Base-by-base conservation (phyloP, 2,329 filamentous ascomycete species). In the Fusarium penzigii region DNA sequence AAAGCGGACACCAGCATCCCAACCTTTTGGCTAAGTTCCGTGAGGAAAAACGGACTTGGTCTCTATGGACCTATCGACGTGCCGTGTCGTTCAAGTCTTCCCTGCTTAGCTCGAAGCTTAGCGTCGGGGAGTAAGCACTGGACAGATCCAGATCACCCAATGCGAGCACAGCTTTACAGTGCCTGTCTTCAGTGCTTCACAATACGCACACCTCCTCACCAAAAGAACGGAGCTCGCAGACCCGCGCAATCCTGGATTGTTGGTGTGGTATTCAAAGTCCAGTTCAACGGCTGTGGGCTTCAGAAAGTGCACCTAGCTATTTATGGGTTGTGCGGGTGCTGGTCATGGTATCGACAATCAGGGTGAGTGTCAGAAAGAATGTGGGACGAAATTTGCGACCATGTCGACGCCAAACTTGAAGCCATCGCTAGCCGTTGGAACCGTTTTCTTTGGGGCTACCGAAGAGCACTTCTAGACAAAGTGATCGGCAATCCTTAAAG, bases 1-100 rank as follows among this genome's bases (percentile, higher is more conserved):
- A 42, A 53, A 51, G 59, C 54, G 60, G 56, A 47, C 46, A 43
- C 61, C 57, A 55, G 56, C 39, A 60, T 61, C 55, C 49, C 56
- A 64, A 63, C 61, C 61, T 54, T 57, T 65, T 65, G 55, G 62
- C 49, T 44, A 36, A 11, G 10, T 11, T 25, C 4, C 20, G 20
- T 25, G 20, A 25, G 20, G 20, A 7, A 25, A 25, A 44, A 42
- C 39, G 48, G 46, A 49, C 42, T 29, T 45, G 42, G 46, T 39
- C 49, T 44, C 61, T 38, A 41, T 42, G 42, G 58, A 43, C 49
- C 48, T 48, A 49, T 57, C 44, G 32, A 58, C 49, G 44, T 53
- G 9, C 52, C 48, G 41, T 49, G 41, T 44, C 48, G 44, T 53
- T 43, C 29, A 44, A n/a, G 45, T 42, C 4, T 17, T 29, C 36